phyloP scores from a whole-genome alignment of 1,284 basidiomycete genomes.

The Golubevia sp. region DNA sequence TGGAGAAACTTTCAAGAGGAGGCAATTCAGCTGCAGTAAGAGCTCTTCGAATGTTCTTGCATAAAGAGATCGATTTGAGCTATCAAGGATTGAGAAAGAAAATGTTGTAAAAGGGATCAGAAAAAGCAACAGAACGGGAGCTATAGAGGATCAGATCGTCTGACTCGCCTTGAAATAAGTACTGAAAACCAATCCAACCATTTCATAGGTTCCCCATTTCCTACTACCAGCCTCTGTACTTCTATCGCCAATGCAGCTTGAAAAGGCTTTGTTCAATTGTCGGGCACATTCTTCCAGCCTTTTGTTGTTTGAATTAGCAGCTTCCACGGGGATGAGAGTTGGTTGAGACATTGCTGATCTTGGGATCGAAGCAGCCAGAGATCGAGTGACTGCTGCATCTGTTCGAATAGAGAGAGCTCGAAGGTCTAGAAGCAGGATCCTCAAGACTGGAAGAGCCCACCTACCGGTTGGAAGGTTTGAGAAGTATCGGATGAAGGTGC shows the following conservation, averaged over 20 bases:
- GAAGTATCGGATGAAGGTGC: slow-evolving; percentile 39
- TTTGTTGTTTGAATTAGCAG: slow-evolving; percentile 56
- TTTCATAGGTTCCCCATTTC: slow-evolving; percentile 90
- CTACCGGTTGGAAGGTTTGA: slow-evolving; percentile 31
- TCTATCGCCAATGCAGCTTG: slow-evolving; percentile 84
- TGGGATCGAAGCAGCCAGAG: slow-evolving; percentile 8
- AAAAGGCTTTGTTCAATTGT: slow-evolving; percentile 87
- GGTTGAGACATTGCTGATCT: too few species aligned
- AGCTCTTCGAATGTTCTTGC: slow-evolving; percentile 88
- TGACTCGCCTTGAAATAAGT: slow-evolving; percentile 88
- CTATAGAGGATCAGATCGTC: too few species aligned
- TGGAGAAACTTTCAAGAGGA: slow-evolving; percentile 74
- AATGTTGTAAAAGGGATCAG: slow-evolving; percentile 60
- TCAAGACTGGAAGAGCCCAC: slow-evolving; percentile 45
- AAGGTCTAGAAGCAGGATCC: slow-evolving; percentile 37
- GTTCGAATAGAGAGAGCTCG: slow-evolving; percentile 37
- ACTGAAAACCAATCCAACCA: slow-evolving; percentile 89
- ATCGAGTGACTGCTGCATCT: slow-evolving; percentile 20
- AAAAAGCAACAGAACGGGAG: slow-evolving; percentile 3
- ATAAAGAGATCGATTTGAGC: slow-evolving; percentile 86
- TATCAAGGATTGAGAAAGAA: too few species aligned
- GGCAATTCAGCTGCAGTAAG: slow-evolving; percentile 87
- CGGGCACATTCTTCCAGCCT: slow-evolving; percentile 88
- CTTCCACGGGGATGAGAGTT: slow-evolving; percentile 4
- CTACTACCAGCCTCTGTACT: slow-evolving; percentile 70